Evolutionary conservation across 108 stramenopile species (phyloP).

Genomic region (Discostella stelligeroides): DNA sequence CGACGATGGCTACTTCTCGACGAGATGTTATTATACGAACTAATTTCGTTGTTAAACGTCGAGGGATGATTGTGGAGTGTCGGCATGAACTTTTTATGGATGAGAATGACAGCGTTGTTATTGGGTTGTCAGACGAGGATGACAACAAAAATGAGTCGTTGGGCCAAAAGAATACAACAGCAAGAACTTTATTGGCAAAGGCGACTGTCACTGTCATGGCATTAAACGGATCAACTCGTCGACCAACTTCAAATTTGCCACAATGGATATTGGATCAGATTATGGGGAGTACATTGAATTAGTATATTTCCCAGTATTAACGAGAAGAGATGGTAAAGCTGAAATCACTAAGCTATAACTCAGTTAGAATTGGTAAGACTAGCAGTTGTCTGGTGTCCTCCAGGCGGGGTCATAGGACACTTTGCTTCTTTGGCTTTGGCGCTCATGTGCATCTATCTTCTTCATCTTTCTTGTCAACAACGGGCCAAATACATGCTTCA

Average conservation of each 20-base stretch:
- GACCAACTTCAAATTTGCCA: slow-evolving; percentile 62
- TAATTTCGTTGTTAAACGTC: slow-evolving; percentile 41
- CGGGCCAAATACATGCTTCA: too few species aligned
- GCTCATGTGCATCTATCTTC: too few species aligned
- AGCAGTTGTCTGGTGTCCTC: too few species aligned
- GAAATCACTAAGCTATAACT: too few species aligned
- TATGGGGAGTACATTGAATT: not conserved
- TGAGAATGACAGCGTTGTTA: slow-evolving; percentile 1
- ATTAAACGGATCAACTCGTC: slow-evolving; percentile 47
- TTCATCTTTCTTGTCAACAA: too few species aligned
- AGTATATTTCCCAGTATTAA: too few species aligned
- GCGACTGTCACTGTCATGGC: slow-evolving; percentile 58
- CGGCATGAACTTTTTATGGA: slow-evolving; percentile 46
- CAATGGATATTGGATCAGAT: slow-evolving; percentile 48
- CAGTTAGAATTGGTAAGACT: too few species aligned
- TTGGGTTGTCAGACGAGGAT: too few species aligned
- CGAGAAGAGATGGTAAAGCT: not conserved
- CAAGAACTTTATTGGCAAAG: slow-evolving; percentile 48
- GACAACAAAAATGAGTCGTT: too few species aligned
- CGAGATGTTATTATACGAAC: slow-evolving; percentile 48
- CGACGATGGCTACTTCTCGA: slow-evolving; percentile 13
- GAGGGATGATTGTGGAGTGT: slow-evolving; percentile 68
- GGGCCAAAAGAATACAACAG: not conserved
- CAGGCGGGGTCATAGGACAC: too few species aligned
- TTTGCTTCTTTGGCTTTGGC: too few species aligned